Evolutionary conservation across 2,329 filamentous ascomycete species (phyloP), one percentile per base, ranked within the genome.

Genomic region (Fusarium sp.): DNA sequence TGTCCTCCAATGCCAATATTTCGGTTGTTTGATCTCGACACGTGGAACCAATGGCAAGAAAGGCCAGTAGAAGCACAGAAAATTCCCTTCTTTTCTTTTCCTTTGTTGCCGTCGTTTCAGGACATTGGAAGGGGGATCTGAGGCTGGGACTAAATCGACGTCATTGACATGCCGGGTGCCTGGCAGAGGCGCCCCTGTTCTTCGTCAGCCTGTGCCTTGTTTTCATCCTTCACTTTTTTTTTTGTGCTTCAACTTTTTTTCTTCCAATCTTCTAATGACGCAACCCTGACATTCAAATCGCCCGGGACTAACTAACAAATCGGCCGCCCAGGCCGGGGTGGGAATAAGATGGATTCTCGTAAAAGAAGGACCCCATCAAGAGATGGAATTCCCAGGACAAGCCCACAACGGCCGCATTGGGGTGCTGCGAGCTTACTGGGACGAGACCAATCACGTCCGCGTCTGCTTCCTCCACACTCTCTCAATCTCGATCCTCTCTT

Each of bases 401-500:
- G 61, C 66, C 67, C 58, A 70, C 69, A 68, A 64, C 50, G 58
- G 62, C 65, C 59, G 70, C 69, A 63, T 72, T 65, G 66, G 50
- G 58, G 70, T 66, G 62, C 57, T 58, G 69, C 68, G 70, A 75
- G 72, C 72, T 77, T 77, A 68, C 72, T 60, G 59, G 15, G n/a
- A 59, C 17, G 37, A 70, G 52, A 37, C 76, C 74, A 78, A 78
- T 78, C 73, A 70, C 63, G 61, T 65, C 68, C 47, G 47, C 20
- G 25, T 61, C 38, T 20, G 43, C 27, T 60, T 70, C 66, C 76
- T 76, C 76, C 76, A 71, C 70, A 78, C 45, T 68, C 57, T 68
- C 33, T 47, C 68, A 68, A 76, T 75, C 74, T 77, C 75, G 74
- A 78, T 77, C 65, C 52, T 66, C 63, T 65, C 65, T 73, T 72